A percentile compares a stretch with the other conserved stretches of the same genome.
These are phyloP conservation scores for Aspergillus tanneri DNA, from an alignment of 2,329 filamentous ascomycete species.

Conservation along the genomic window DNA sequence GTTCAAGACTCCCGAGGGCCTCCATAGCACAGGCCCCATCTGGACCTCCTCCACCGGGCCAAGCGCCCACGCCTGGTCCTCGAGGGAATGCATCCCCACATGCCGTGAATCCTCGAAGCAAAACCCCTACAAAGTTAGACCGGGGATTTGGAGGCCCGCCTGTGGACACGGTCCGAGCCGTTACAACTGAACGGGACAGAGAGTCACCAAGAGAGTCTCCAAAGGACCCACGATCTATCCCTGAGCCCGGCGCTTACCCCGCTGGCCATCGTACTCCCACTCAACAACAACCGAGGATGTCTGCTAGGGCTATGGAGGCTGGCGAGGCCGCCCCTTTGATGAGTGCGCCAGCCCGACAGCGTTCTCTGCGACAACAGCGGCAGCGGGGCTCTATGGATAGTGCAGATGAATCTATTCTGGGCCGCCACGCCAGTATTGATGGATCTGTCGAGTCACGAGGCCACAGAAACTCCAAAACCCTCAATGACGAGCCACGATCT, in stretches of 20 bases:
- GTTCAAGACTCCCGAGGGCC: conserved; percentile 60
- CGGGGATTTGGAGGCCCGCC: conserved; percentile 45
- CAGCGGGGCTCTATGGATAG: conserved; percentile 69
- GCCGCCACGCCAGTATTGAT: conserved; percentile 41
- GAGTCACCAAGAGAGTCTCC: conserved; percentile 44
- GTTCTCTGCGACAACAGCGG: conserved; percentile 57
- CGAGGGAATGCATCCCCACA: conserved; percentile 44
- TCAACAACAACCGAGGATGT: conserved; percentile 46
- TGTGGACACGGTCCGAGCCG: conserved; percentile 43
- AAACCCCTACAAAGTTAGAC: conserved; percentile 53
- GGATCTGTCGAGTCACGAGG: conserved; percentile 39
- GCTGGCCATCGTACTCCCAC: conserved; percentile 67
- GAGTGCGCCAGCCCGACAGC: conserved; percentile 45
- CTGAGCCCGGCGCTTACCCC: conserved; percentile 51
- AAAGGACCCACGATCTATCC: conserved; percentile 37
- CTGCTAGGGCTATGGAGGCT: conserved; percentile 49
- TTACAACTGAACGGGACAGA: conserved; percentile 48
- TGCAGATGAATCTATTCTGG: conserved; percentile 57
- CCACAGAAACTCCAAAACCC: conserved; percentile 42
- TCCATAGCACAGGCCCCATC: conserved; percentile 59
- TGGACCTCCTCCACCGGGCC: conserved; percentile 64
- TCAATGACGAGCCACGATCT: conserved; percentile 46
- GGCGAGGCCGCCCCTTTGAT: conserved; percentile 47
- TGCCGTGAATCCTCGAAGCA: conserved; percentile 42
- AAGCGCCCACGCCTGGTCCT: conserved; percentile 61